Evolutionary conservation across 2,329 filamentous ascomycete species (phyloP).

Genomic region (Xylariales sp.): DNA sequence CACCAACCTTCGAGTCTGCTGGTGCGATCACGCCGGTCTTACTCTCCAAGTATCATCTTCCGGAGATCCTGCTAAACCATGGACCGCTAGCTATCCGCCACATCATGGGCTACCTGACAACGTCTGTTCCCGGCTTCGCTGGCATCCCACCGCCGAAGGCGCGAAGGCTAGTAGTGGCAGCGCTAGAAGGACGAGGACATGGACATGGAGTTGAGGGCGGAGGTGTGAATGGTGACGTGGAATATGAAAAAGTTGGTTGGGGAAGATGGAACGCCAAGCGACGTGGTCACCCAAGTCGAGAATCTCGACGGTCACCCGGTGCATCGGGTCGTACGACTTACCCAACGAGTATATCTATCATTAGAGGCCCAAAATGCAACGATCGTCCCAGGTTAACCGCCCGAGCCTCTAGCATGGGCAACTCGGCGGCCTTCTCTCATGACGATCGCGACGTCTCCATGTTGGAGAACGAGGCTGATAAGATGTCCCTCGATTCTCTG

Average conservation of each 20-base stretch:
- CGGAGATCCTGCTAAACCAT: constrained; percentile 82
- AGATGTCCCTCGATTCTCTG: constrained; percentile 79
- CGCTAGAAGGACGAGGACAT: constrained; percentile 71
- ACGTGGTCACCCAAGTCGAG: constrained; percentile 55
- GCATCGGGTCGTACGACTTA: constrained; percentile 37
- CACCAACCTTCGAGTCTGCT: constrained; percentile 60
- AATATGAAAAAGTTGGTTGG: constrained; percentile 96
- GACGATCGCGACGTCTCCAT: constrained; percentile 63
- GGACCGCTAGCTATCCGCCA: constrained; percentile 91
- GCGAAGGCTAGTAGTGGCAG: constrained; percentile 84
- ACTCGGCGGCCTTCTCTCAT: constrained; percentile 72
- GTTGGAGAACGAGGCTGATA: constrained; percentile 83
- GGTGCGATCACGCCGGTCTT: constrained; percentile 80
- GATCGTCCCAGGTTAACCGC: constrained; percentile 46
- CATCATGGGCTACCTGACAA: constrained; percentile 91
- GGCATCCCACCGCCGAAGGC: constrained; percentile 86
- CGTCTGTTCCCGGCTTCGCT: constrained; percentile 87
- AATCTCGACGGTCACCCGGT: constrained; percentile 36
- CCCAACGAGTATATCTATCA: constrained; percentile 53
- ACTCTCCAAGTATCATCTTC: constrained; percentile 85
- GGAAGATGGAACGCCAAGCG: constrained; percentile 87
- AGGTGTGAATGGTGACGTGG: constrained; percentile 63
- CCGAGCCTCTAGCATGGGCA: constrained; percentile 57
- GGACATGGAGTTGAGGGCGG: constrained; percentile 52
- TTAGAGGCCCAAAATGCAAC: constrained; percentile 37